A percentile compares a stretch with the other conserved stretches of the same genome.
These are phyloP conservation scores for Fraxinus angustifolia DNA, from an alignment of 305 asterid species.

Conservation along the genomic window DNA sequence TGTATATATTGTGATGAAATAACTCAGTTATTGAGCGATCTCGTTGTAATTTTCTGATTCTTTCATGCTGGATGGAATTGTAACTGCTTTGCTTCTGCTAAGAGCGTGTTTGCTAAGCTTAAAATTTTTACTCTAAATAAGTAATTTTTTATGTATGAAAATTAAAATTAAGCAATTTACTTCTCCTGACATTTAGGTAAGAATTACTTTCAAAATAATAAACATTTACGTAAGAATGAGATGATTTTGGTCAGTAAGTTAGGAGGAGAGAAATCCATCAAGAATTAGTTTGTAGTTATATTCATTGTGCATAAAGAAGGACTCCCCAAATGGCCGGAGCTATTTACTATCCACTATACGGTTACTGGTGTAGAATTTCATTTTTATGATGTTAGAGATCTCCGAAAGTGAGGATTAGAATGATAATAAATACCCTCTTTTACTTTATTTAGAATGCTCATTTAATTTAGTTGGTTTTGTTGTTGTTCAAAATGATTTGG, in stretches of 20 bases:
- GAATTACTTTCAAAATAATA: not conserved
- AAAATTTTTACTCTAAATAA: not conserved
- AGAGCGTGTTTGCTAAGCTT: not conserved
- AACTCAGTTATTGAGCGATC: not conserved
- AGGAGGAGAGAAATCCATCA: not conserved
- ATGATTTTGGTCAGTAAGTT: not conserved
- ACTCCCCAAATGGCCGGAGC: not conserved
- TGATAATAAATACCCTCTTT: not conserved
- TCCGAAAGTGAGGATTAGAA: not conserved
- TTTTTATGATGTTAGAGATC: not conserved
- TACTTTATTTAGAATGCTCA: not conserved
- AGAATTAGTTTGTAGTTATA: not conserved
- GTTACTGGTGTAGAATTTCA: not conserved
- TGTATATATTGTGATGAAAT: not conserved
- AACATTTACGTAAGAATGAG: not conserved
- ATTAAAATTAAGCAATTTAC: not conserved
- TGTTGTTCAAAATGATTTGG: not conserved
- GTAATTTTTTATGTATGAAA: not conserved
- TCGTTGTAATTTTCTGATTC: not conserved
- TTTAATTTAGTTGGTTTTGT: not conserved
- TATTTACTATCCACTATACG: not conserved
- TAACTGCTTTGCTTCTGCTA: not conserved
- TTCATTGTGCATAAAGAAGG: not conserved
- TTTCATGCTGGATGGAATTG: not conserved
- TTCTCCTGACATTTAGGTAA: not conserved